These are phyloP conservation scores for Suillus cothurnatus DNA, from an alignment of 768 basidiomycete genomes.

Conservation along the genomic window DNA sequence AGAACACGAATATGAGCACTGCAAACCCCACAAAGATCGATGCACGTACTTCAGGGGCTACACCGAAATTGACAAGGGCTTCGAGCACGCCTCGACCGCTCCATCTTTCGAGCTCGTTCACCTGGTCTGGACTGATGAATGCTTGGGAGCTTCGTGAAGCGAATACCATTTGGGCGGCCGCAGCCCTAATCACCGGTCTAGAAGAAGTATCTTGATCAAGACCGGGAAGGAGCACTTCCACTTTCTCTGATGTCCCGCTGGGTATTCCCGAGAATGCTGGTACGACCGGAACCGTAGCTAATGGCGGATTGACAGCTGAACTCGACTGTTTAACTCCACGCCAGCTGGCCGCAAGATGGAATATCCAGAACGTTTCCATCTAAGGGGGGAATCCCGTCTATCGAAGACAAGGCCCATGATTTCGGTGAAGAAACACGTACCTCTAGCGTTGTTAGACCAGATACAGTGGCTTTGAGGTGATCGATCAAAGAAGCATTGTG, in stretches of 20 bases:
- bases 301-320: constrained; percentile 38
- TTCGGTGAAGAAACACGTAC: constrained; percentile 35
- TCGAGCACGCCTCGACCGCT: constrained; percentile 60
- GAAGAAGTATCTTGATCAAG: constrained; percentile 7
- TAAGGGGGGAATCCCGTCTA: constrained; percentile 29
- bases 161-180: constrained; percentile 81
- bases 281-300: constrained; percentile 45
- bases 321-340: constrained; percentile 32
- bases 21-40: constrained; percentile 13
- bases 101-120: constrained; percentile 62
- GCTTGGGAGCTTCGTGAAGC: constrained; percentile 71
- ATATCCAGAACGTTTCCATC: constrained; percentile 88
- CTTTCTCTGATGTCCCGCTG: constrained; percentile 10
- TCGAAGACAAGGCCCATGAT: neutral
- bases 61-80: constrained; percentile 50
- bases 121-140: constrained; percentile 74
- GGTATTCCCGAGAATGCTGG: constrained; percentile 33
- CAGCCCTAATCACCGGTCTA: constrained; percentile 60
- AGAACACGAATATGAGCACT: constrained; percentile 15
- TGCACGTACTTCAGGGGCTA: constrained; percentile 50
- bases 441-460: constrained; percentile 69
- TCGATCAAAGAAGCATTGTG: constrained; percentile 66
- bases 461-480: constrained; percentile 48
- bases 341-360: constrained; percentile 80
- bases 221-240: neutral